Evolutionary conservation across 148 eudicot species (phyloP), one percentile per base, ranked within the genome.

Genomic region (Talinum fruticosum): DNA sequence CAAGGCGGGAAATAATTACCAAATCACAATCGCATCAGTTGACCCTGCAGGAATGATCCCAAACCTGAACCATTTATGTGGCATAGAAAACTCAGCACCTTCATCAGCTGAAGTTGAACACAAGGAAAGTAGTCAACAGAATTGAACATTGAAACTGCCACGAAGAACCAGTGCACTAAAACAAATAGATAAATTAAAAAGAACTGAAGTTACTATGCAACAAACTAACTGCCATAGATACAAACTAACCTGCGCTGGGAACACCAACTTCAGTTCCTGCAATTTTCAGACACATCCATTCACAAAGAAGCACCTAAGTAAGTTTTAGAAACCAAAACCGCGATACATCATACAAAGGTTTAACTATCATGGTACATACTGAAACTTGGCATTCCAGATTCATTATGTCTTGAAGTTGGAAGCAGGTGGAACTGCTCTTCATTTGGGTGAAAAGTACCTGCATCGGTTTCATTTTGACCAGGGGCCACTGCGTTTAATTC

Each of bases 41-140:
- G 99, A 96, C 76, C 99, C 99, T 10, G 97, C 92, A 71, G 99
- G 99, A 83, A 96, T 96, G 75, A 96, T 75, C 65, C 97, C 99
- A 57, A 96, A 85, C 88, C 97, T 90, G 77, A 96, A 96, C 84
- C 84, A 70, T 72, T 91, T 76, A 78, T 91, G 92, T 57, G 99
- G 97, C 75, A 96, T 69, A 68, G 88, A 78, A 81, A 90, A 84
- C 41, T 84, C 86, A 38, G 66, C 79, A 84, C 85, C 89, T 84
- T 81, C 83, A 77, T 83, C 93, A 80, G 84, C 87, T 83, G 26
- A 66, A 84, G 70, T 69, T 26, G 73, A 79, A 18, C 84, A 8
- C 36, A 76, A 69, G 70, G 29, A 59, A 67, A 79, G 37, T 57
- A 65, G 38, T 74, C 33, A 82, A 62, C n/a, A 83, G 12, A 79